These are phyloP conservation scores for Diophrys appendiculata DNA, from an alignment of 73 alveolate species.

Conservation along the genomic window DNA sequence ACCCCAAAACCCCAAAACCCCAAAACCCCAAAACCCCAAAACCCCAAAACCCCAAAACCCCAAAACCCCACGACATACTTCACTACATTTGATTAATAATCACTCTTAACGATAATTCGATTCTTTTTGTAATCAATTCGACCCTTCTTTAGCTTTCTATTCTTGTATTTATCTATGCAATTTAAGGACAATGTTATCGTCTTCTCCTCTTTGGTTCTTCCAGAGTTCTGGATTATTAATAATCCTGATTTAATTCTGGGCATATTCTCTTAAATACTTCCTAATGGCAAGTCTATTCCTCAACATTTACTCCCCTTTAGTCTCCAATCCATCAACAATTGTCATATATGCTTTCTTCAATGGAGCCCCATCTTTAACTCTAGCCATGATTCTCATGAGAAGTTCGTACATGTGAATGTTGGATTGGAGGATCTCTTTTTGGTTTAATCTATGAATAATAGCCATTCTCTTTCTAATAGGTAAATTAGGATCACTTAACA, in stretches of 20 bases:
- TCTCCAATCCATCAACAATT: slow-evolving; percentile 43
- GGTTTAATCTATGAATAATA: slow-evolving; percentile 30
- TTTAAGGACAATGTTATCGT: background rate
- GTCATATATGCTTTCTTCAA: slow-evolving; percentile 26
- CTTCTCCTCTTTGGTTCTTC: background rate
- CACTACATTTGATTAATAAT: too few relatives aligned
- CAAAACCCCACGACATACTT: too few relatives aligned
- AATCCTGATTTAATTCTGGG: slow-evolving; percentile 29
- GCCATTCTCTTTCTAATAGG: slow-evolving; percentile 34
- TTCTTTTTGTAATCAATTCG: too few relatives aligned
- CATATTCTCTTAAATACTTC: slow-evolving; percentile 44
- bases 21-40: too few relatives aligned
- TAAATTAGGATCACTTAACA: background rate
- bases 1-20: too few relatives aligned
- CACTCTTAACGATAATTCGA: too few relatives aligned
- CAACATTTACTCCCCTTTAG: slow-evolving; percentile 32
- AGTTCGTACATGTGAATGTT: slow-evolving; percentile 44
- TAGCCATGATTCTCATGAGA: slow-evolving; percentile 47
- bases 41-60: too few relatives aligned
- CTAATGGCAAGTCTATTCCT: slow-evolving; percentile 29
- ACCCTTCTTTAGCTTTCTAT: too few relatives aligned
- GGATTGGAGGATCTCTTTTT: slow-evolving; percentile 30
- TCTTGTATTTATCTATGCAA: background rate
- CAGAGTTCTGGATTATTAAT: slow-evolving; percentile 3
- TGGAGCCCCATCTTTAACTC: slow-evolving; percentile 33